Percentiles rank a stretch among this genome's conserved stretches.
phyloP scores from a whole-genome alignment of 352 stramenopile genomes.

The Phytophthora sp. region DNA sequence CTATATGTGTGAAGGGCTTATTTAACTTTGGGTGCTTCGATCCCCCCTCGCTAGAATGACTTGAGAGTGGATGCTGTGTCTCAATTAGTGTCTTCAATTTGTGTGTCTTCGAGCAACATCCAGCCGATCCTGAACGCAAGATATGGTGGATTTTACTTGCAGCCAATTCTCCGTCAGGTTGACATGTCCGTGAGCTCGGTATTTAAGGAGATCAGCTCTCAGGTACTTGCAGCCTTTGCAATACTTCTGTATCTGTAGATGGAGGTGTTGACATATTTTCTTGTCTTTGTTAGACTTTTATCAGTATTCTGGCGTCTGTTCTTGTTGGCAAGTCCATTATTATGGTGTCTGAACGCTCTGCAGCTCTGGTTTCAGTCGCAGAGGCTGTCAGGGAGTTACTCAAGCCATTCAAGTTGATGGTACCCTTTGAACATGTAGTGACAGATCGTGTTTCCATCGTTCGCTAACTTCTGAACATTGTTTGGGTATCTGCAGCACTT shows the following conservation, averaged over 20 bases:
- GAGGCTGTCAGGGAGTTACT: conserved; percentile 51
- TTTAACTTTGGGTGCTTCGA: background rate
- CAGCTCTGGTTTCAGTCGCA: conserved; percentile 45
- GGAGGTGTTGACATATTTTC: background rate
- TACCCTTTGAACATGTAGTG: conserved; percentile 16
- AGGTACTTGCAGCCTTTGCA: conserved; percentile 36
- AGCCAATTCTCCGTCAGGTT: conserved; percentile 4
- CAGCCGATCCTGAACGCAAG: conserved; percentile 30
- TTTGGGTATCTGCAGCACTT: conserved; percentile 43
- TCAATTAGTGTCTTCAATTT: conserved; percentile 17
- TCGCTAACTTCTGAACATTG: background rate
- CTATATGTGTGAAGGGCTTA: background rate
- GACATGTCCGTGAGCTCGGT: conserved; percentile 43
- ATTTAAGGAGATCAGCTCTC: conserved; percentile 63
- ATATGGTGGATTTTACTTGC: conserved; percentile 50
- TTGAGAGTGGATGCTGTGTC: conserved; percentile 24
- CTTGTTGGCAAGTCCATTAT: conserved; percentile 63
- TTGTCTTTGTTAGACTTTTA: conserved; percentile 49
- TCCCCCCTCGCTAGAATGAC: conserved; percentile 12
- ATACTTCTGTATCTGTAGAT: too few species aligned
- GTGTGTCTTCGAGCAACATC: background rate
- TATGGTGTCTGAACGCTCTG: conserved; percentile 54
- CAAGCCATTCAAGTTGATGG: conserved; percentile 63
- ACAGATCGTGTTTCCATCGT: background rate
- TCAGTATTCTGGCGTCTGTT: conserved; percentile 50